Evolutionary conservation across 129 eudicot species (phyloP), one percentile per base, ranked within the genome.

Genomic region (Artemisia annua): DNA sequence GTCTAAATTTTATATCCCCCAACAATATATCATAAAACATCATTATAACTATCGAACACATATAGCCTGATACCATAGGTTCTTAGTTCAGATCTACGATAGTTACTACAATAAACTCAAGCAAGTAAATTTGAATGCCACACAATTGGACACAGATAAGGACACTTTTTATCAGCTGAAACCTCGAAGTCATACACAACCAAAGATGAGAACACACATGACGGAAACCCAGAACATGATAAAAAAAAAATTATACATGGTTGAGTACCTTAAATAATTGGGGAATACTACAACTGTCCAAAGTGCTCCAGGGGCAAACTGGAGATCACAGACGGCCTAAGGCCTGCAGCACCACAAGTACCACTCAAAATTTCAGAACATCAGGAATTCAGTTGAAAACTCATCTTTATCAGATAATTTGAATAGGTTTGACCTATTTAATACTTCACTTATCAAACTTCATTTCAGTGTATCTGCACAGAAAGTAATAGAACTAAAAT

Each of bases 391-490:
- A 57, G 78, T 60, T 81, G 75, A 49, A 55, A 78, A 57, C 65
- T 71, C 52, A 80, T 70, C 78, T 76, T 76, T 69, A 75, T 78
- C 66, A 66, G 83, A 86, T 84, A 75, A 73, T 76, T 78, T 53
- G 32, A 82, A 82, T 66, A 75, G 71, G 64, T 50, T 75, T 74
- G 14, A 72, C 52, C 87, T 74, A 69, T 53, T 78, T 39, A 65
- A 54, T 70, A 81, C 81, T 79, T 94, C 96, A 90, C 87, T 86
- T 89, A 75, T 83, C 90, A 83, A 94, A 94, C 81, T 86, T 90
- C 98, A 94, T 94, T 78, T 94, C 98, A 12, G 98, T 90, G 79
- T 92, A 92, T 85, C 98, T 92, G 88, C 82, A 87, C 15, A 70
- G 56, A 63, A 16, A 48, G 2, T 30, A 53, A 13, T 20, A 26